Evolutionary conservation across 257 asterid genomes (phyloP).

Genomic region (Gentiana straminea): DNA sequence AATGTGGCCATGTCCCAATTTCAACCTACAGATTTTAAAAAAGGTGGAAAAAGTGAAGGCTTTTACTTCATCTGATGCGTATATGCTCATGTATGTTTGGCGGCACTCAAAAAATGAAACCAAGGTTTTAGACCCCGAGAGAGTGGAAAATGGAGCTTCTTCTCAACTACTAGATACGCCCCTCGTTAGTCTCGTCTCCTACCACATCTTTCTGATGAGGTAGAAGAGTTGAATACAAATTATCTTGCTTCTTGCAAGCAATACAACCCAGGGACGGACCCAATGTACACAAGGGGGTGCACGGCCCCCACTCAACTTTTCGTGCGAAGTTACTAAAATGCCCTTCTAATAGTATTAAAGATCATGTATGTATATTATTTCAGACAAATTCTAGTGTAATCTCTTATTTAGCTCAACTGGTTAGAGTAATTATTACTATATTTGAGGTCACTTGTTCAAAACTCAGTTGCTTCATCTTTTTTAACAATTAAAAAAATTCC

Average conservation of each 20-base stretch:
- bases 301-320: too few species aligned
- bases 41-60: constrained; percentile 29
- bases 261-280: constrained; percentile 22
- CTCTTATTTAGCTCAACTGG: too few species aligned
- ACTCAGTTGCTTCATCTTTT: too few species aligned
- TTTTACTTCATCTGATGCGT: constrained; percentile 88
- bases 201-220: constrained; percentile 57
- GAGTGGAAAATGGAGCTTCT: constrained; percentile 27
- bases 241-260: constrained; percentile 53
- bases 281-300: too few species aligned
- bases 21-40: constrained; percentile 33
- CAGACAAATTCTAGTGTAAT: too few species aligned
- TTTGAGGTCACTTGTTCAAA: too few species aligned
- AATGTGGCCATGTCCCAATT: constrained; percentile 21
- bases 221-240: constrained; percentile 38
- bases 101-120: constrained; percentile 28
- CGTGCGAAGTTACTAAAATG: too few species aligned
- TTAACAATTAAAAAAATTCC: too few species aligned
- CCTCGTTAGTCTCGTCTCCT: constrained; percentile 32
- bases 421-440: too few species aligned
- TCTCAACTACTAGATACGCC: constrained; percentile 18
- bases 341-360: too few species aligned
- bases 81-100: constrained; percentile 84
- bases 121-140: constrained; percentile 18
- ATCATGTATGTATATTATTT: too few species aligned